phyloP scores from a whole-genome alignment of 2,329 filamentous ascomycete genomes.

The Coniosporium tulheliwenetii region DNA sequence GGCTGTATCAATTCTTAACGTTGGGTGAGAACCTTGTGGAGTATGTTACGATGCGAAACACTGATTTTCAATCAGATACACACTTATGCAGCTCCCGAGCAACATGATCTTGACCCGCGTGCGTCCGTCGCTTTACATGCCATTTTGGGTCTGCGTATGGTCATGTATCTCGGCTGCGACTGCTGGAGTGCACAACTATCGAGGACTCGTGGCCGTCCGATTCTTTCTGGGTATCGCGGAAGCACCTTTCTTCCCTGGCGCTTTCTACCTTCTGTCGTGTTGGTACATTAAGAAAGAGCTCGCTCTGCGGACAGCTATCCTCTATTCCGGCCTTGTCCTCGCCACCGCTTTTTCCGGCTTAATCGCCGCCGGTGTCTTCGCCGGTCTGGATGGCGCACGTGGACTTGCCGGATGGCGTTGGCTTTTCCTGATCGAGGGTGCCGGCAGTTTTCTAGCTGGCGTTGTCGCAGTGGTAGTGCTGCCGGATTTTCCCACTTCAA shows the following conservation, averaged over 20 bases:
- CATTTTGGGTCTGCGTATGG: conserved; percentile 21
- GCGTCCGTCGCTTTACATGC: conserved; percentile 24
- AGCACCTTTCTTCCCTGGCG: conserved; percentile 30
- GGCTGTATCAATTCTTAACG: too few relatives aligned
- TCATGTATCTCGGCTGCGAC: conserved; percentile 21
- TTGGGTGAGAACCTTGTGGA: too few relatives aligned
- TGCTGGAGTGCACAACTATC: conserved; percentile 16
- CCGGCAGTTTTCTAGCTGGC: too few relatives aligned
- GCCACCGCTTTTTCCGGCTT: conserved; percentile 56
- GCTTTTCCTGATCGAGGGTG: too few relatives aligned
- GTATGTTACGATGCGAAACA: too few relatives aligned
- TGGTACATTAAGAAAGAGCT: conserved; percentile 58
- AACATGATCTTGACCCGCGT: too few relatives aligned
- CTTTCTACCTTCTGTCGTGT: too few relatives aligned
- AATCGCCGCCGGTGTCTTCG: conserved; percentile 43
- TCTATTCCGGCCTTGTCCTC: conserved; percentile 54
- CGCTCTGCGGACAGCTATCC: conserved; percentile 46
- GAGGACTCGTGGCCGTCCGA: conserved; percentile 20
- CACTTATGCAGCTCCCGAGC: too few relatives aligned
- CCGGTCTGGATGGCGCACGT: conserved; percentile 41
- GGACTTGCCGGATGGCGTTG: conserved; percentile 43
- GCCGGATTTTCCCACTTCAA: too few relatives aligned
- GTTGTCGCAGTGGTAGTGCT: too few relatives aligned
- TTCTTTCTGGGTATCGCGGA: conserved; percentile 22
- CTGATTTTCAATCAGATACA: too few relatives aligned